Conservation (phyloP, 441 rosid species). For the Viola pubescens region DNA sequence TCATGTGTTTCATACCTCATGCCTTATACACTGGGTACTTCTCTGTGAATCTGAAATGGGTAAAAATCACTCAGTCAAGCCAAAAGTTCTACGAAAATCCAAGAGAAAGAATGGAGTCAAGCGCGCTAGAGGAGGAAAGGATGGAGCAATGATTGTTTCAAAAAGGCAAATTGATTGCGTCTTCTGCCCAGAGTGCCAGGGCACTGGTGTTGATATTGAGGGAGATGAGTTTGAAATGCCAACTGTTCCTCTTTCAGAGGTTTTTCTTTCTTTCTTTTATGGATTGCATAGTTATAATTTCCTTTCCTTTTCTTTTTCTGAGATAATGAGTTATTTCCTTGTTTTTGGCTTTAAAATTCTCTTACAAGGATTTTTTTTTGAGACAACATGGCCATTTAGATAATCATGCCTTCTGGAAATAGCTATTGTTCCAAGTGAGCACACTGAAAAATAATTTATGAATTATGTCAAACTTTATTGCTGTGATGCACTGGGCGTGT, state of each 20-base stretch:
- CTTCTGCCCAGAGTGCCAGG: constrained; percentile 94
- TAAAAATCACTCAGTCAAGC: constrained; percentile 31
- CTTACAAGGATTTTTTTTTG: too few relatives aligned
- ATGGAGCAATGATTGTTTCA: constrained; percentile 22
- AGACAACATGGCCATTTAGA: too few relatives aligned
- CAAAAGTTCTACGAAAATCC: constrained; percentile 43
- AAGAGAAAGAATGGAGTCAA: constrained; percentile 45
- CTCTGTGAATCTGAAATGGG: constrained; percentile 63
- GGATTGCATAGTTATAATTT: not conserved
- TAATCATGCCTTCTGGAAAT: too few relatives aligned
- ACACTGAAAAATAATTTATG: too few relatives aligned
- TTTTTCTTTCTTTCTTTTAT: constrained; percentile 17
- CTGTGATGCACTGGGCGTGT: too few relatives aligned
- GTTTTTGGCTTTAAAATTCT: too few relatives aligned
- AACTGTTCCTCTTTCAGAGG: constrained; percentile 69
- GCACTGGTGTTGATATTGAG: constrained; percentile 55
- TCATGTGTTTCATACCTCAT: constrained; percentile 85
- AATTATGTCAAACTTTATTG: too few relatives aligned
- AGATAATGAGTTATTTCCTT: not conserved
- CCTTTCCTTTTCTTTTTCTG: not conserved
- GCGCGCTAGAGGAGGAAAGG: constrained; percentile 29
- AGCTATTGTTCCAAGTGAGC: too few relatives aligned
- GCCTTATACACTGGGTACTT: constrained; percentile 89
- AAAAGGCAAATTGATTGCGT: constrained; percentile 43
- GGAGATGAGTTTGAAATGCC: constrained; percentile 60